phyloP scores from a whole-genome alignment of 2,329 filamentous ascomycete species.

The Fusarium sp. region DNA sequence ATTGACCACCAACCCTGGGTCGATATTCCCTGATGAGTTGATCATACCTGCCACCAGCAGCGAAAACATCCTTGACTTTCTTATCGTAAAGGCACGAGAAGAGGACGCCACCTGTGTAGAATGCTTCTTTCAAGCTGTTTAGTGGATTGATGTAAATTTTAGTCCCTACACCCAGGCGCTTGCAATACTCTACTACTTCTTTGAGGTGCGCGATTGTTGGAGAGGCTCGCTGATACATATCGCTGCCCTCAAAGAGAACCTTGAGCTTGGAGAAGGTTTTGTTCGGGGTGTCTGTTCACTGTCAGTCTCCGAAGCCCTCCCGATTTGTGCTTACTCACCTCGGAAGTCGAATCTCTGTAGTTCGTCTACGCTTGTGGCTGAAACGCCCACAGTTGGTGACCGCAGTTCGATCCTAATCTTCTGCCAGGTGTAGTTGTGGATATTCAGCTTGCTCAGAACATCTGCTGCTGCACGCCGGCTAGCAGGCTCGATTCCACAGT shows the following conservation, averaged over 20 bases:
- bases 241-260: slow-evolving; percentile 71
- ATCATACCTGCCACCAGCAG: slow-evolving; percentile 94
- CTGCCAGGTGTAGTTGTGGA: slow-evolving; percentile 83
- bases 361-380: slow-evolving; percentile 91
- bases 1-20: slow-evolving; percentile 73
- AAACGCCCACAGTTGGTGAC: slow-evolving; percentile 83
- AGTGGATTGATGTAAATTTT: slow-evolving; percentile 89
- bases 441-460: slow-evolving; percentile 87
- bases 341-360: slow-evolving; percentile 92
- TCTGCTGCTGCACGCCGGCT: slow-evolving; percentile 83
- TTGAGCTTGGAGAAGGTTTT: slow-evolving; percentile 72
- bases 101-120: slow-evolving; percentile 86
- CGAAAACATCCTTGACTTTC: slow-evolving; percentile 87
- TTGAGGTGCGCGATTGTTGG: slow-evolving; percentile 84
- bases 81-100: slow-evolving; percentile 93
- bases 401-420: slow-evolving; percentile 86
- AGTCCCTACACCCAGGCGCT: slow-evolving; percentile 78
- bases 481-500: slow-evolving; percentile 80
- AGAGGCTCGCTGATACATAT: slow-evolving; percentile 80
- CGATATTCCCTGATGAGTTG: slow-evolving; percentile 86
- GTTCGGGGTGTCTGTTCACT: slow-evolving; percentile 62
- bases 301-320: slow-evolving; percentile 33
- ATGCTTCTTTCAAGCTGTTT: slow-evolving; percentile 89
- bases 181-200: slow-evolving; percentile 81
- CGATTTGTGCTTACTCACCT: slow-evolving; percentile 61